Conservation (phyloP, 1,284 basidiomycete genomes). For the Irpex rosettiformis region DNA sequence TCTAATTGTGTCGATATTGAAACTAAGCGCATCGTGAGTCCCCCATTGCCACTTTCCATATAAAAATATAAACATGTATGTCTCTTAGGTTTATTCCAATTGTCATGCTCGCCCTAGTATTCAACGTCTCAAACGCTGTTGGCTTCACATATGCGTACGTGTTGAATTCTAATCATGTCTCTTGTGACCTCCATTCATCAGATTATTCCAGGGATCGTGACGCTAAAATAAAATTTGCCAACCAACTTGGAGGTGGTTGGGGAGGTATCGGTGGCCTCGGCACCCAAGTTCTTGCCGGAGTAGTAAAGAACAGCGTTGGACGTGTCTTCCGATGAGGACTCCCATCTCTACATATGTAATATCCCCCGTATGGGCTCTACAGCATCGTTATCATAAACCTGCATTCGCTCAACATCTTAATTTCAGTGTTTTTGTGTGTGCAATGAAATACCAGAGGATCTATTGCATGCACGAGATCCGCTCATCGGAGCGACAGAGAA, state of each 20-base stretch:
- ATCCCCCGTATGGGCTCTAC: neutral
- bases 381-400: neutral
- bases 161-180: neutral
- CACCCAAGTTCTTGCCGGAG: slow-evolving; percentile 74
- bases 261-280: slow-evolving; percentile 71
- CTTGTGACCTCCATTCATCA: neutral
- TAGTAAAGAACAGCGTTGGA: slow-evolving; percentile 79
- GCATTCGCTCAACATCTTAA: neutral
- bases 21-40: slow-evolving; percentile 80
- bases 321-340: slow-evolving; percentile 49
- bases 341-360: neutral
- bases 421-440: neutral
- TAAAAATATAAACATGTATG: neutral
- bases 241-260: slow-evolving; percentile 62
- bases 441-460: neutral
- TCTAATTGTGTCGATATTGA: slow-evolving; percentile 84
- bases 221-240: slow-evolving; percentile 83
- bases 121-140: slow-evolving; percentile 88
- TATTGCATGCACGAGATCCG: slow-evolving; percentile 19
- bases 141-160: slow-evolving; percentile 90
- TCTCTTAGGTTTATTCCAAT: slow-evolving; percentile 76
- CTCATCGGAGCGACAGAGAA: slow-evolving; percentile 28
- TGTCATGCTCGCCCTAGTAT: slow-evolving; percentile 83
- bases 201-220: slow-evolving; percentile 69
- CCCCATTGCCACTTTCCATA: neutral